A percentile compares a stretch with the other conserved stretches of the same genome.
Evolutionary conservation across 2,329 filamentous ascomycete species (phyloP).

Genomic region (Phaeomoniella chlamydospora): DNA sequence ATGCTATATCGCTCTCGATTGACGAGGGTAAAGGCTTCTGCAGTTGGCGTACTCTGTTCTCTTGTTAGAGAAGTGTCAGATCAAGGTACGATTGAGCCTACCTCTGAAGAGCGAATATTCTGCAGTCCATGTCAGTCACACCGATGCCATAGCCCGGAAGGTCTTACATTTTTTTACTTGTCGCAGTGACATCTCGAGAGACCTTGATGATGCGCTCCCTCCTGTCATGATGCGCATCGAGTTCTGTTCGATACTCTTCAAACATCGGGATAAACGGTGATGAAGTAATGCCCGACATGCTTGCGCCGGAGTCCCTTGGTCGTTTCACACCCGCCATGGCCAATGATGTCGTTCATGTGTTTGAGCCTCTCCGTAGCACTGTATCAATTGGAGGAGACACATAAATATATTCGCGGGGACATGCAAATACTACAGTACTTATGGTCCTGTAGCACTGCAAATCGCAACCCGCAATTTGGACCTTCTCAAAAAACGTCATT

Average conservation of each 20-base stretch:
- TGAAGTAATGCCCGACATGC: constrained; percentile 5
- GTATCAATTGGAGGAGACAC: background rate
- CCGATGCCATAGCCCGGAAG: constrained; percentile 3
- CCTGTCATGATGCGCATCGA: constrained; percentile 90
- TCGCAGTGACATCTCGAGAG: constrained; percentile 79
- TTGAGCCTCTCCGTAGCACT: too few species aligned
- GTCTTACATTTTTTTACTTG: constrained; percentile 92
- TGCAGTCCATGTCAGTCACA: constrained; percentile 20
- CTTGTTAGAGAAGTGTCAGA: background rate
- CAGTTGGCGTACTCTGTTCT: constrained; percentile 2
- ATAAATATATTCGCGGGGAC: background rate
- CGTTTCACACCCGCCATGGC: constrained; percentile 12
- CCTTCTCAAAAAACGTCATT: too few species aligned
- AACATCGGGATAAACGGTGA: constrained; percentile 57
- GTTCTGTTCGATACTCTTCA: constrained; percentile 66
- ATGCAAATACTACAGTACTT: too few species aligned
- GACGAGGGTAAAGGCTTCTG: constrained; percentile 42
- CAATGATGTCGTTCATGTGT: background rate
- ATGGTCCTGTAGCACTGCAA: too few species aligned
- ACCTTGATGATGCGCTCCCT: constrained; percentile 81
- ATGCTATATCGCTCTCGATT: constrained; percentile 55
- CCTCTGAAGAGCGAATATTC: constrained; percentile 77
- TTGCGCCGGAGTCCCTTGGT: constrained; percentile 3
- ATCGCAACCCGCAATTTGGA: too few species aligned
- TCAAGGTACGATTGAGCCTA: constrained; percentile 20